Base-by-base conservation (phyloP, 2,329 filamentous ascomycete genomes). In the Fusarium nisikadoi region DNA sequence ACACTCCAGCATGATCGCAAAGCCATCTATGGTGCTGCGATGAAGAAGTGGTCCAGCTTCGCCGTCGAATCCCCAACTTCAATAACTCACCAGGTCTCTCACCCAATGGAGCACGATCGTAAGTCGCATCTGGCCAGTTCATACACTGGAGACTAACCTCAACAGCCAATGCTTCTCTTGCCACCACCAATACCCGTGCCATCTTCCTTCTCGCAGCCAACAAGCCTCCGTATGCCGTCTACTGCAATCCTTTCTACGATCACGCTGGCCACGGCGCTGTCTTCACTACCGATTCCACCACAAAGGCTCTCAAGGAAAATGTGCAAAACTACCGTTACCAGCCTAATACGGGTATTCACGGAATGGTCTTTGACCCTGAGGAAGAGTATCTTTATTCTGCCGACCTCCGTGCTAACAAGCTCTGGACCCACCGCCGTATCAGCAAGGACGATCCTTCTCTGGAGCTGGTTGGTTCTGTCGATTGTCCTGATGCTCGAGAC, bases 1-100 rank as follows among this genome's bases (percentile, higher is more conserved):
- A 6, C 41, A 6, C 23, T 62, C 62, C 58, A 95, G 91, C 93
- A 97, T 82, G 85, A 88, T 69, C 93, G 92, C 78, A 95, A 94
- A 82, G 92, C 93, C 80, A 91, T 97, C 68, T 97, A 97, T 81
- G 94, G 94, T 77, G 91, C 94, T 7, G 93, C 93, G 68, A 96
- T 96, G 93, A 97, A 97, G 86, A 95, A 94, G 81, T 97, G 94
- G 93, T 92, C 92, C 54, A 94, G 92, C 80, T 95, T 93, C 81
- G 85, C 90, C 49, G 92, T 97, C 77, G 89, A 91, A 76, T 91
- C 89, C 74, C 92, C 94, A 6, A 91, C 89, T 4, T 89, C 94
- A 54, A 96, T 97, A 72, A 83, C 90, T 50, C 94, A 96, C 75
- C 88, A 92, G 80, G 86, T 86, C 47, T 94, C 94, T 19, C 90